Base-by-base conservation (phyloP, 164 flowering plant genomes). In the Vitis labrusca region DNA sequence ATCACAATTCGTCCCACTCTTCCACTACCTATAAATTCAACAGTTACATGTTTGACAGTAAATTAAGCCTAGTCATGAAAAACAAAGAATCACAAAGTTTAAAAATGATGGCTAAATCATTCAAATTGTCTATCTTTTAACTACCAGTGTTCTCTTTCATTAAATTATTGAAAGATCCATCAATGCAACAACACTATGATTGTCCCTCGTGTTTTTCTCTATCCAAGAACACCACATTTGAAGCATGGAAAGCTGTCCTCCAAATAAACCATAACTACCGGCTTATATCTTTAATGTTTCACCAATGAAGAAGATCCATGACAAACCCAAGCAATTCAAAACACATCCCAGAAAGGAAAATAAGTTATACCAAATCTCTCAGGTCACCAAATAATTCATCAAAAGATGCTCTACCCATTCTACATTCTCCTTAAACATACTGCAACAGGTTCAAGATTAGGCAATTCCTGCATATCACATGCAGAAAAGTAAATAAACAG, bases 1-100 rank as follows among this genome's bases (percentile, higher is more conserved):
- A 93, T 83, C 66, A 95, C 84, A 59, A 93, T 82, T 13, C 96
- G 93, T 48, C 89, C 99, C 59, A 95, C 88, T 79, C 80, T 88
- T 63, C 83, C 83, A 82, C 78, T 92, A 32, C 99, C 99, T 92
- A 70, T 58, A 81, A 73, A 59, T 54, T 70, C 50, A 61, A 77
- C 58, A 58, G 65, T 44, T 23, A 15, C 15, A 48, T 67, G 52
- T 44, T 59, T 16, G 30, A 50, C 10, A 48, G 50, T 15, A 47
- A 53, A n/a, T n/a, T 15, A 59, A 64, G 56, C 19, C 54, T 47
- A 19, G 59, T 30, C 12, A 50, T 27, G 51, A 73, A 17, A 11
- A 30, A 68, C 49, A 15, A 16, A 17, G 50, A 15, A 30, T 23
- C 4, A 3, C 0, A 37, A 37, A 37, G 32, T 16, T 63, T 63